phyloP scores from a whole-genome alignment of 306 rosid genomes.

The Cicer bijugum region DNA sequence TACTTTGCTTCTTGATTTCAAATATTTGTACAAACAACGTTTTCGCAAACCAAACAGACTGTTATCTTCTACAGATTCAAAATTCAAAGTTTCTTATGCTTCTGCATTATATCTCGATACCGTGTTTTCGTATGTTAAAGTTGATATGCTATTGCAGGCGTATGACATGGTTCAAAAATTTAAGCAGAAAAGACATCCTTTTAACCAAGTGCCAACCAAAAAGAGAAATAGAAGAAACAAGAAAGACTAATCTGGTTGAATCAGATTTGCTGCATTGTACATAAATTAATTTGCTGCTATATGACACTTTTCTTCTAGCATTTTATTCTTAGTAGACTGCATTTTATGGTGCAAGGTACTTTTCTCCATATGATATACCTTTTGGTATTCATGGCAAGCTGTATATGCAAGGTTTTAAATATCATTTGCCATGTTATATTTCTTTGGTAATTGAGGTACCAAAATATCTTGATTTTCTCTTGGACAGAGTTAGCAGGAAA shows the following conservation, averaged over 20 bases:
- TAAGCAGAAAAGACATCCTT: conserved; percentile 58
- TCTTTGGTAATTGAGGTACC: not conserved
- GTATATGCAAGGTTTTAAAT: not conserved
- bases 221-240: conserved; percentile 51
- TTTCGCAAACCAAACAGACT: not conserved
- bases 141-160: conserved; percentile 58
- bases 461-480: not conserved
- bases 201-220: conserved; percentile 45
- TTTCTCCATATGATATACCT: not conserved
- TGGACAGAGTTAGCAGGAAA: not conserved
- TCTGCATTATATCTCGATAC: conserved; percentile 28
- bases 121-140: conserved; percentile 6
- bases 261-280: conserved; percentile 26
- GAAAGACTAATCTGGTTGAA: conserved; percentile 37
- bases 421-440: not conserved
- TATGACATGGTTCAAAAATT: conserved; percentile 73
- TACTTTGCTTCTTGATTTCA: not conserved
- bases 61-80: not conserved
- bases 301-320: conserved; percentile 25
- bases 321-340: not conserved
- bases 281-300: not conserved
- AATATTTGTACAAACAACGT: not conserved
- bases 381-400: not conserved
- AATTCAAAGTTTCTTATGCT: conserved; percentile 17
- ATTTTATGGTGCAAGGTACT: conserved; percentile 16